Evolutionary conservation across 371 early-diverging fungal species (phyloP).

Genomic region (Blakeslea trispora): DNA sequence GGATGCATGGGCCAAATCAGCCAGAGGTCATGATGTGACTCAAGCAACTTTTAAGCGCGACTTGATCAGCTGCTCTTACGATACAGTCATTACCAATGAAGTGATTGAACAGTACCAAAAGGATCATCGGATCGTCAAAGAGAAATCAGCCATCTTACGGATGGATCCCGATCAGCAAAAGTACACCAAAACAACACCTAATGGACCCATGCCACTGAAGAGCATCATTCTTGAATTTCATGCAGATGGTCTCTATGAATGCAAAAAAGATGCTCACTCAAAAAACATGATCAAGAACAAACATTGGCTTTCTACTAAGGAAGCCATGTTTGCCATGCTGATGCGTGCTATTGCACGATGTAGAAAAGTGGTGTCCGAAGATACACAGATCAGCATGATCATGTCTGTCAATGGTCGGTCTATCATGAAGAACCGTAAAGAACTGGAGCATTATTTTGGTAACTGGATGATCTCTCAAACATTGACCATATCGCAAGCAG

Average conservation of each 20-base stretch:
- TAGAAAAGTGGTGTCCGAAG: conserved; percentile 14
- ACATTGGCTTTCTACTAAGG: conserved; percentile 38
- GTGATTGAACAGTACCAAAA: conserved; percentile 35
- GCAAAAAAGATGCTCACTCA: conserved; percentile 43
- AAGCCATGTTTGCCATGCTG: conserved; percentile 42
- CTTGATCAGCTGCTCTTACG: conserved; percentile 24
- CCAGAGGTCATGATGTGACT: conserved; percentile 21
- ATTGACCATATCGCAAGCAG: conserved; percentile 17
- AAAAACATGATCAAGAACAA: conserved; percentile 37
- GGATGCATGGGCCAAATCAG: conserved; percentile 40
- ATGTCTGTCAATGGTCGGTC: conserved; percentile 39
- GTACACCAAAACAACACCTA: conserved; percentile 30
- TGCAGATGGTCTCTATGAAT: conserved; percentile 32
- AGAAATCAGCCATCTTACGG: conserved; percentile 2
- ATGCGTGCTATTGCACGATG: conserved; percentile 33
- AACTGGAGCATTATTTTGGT: conserved; percentile 41
- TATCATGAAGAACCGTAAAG: conserved; percentile 29
- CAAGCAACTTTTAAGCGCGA: conserved; percentile 23
- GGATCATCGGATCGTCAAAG: conserved; percentile 27
- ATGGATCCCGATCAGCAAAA: conserved; percentile 32
- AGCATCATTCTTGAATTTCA: conserved; percentile 39
- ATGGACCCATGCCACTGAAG: conserved; percentile 39
- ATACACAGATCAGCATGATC: conserved; percentile 30
- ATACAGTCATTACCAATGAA: conserved; percentile 30
- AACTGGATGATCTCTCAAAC: conserved; percentile 45